Evolutionary conservation across 2,329 filamentous ascomycete species (phyloP).

Genomic region (Microdochium nivale): DNA sequence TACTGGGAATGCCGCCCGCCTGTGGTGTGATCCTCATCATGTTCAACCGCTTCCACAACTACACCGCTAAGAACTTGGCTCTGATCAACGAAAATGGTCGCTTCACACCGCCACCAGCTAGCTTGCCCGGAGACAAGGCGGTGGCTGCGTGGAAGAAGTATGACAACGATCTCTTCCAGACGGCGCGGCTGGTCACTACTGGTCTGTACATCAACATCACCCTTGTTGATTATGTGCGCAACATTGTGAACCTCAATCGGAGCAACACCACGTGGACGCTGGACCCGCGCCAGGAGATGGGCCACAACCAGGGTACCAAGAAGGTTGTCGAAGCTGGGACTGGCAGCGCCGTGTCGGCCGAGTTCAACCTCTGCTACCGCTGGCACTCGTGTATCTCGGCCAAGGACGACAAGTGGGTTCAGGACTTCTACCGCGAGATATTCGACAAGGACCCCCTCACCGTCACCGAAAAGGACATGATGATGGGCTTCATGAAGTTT

Average conservation of each 20-base stretch:
- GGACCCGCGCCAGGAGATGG: constrained; percentile 65
- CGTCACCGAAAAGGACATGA: constrained; percentile 51
- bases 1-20: constrained; percentile 63
- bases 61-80: constrained; percentile 70
- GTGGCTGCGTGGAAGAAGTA: constrained; percentile 54
- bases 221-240: constrained; percentile 69
- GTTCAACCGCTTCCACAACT: constrained; percentile 83
- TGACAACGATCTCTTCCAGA: constrained; percentile 74
- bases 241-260: constrained; percentile 65
- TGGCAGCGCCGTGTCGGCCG: constrained; percentile 76
- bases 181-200: constrained; percentile 63
- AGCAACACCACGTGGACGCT: constrained; percentile 73
- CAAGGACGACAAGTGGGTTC: constrained; percentile 73
- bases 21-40: constrained; percentile 66
- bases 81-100: constrained; percentile 78
- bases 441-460: constrained; percentile 51
- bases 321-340: constrained; percentile 59
- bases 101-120: constrained; percentile 56
- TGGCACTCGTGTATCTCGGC: constrained; percentile 76
- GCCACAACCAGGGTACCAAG: constrained; percentile 41
- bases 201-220: constrained; percentile 75
- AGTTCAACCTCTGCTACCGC: constrained; percentile 83
- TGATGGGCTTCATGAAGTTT: constrained; percentile 53
- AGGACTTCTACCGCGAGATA: constrained; percentile 55
- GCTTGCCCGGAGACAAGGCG: constrained; percentile 38